Percentiles rank a stretch among this genome's conserved stretches.
Conservation (phyloP, 805 yeast genomes). For the Cyberlindnera maritima region DNA sequence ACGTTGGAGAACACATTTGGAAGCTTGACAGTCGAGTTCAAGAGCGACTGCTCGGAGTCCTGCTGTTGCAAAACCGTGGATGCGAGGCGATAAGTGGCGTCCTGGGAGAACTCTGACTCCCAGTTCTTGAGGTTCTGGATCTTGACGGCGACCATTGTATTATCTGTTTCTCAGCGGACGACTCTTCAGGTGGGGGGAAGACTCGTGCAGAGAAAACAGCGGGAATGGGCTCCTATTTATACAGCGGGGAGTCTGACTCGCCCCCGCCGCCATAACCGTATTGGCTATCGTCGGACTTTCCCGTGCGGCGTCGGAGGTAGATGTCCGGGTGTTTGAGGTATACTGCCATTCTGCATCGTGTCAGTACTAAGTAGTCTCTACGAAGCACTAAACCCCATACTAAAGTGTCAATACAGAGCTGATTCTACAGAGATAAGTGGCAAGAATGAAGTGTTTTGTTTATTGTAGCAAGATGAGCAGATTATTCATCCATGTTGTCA, state of each 20-base stretch:
- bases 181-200: no score
- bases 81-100: slow-evolving; percentile 32
- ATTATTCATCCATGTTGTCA: slow-evolving; percentile 17
- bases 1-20: slow-evolving; percentile 27
- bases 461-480: no score
- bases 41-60: slow-evolving; percentile 33
- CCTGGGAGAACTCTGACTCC: slow-evolving; percentile 27
- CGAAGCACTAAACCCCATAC: no score
- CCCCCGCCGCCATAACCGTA: no score
- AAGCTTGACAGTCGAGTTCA: slow-evolving; percentile 17
- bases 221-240: no score
- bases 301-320: neutral
- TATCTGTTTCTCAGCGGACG: neutral
- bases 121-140: slow-evolving; percentile 18
- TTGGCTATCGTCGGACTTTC: neutral
- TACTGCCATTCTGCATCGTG: no score
- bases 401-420: no score
- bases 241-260: no score
- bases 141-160: slow-evolving; percentile 11
- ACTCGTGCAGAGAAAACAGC: no score
- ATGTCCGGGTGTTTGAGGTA: neutral
- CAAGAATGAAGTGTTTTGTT: neutral
- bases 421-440: neutral
- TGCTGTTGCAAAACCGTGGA: slow-evolving; percentile 34
- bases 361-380: no score